A percentile compares a stretch with the other conserved stretches of the same genome.
Conservation (phyloP, 2,329 filamentous ascomycete species). For the Hypoxylon sp. region DNA sequence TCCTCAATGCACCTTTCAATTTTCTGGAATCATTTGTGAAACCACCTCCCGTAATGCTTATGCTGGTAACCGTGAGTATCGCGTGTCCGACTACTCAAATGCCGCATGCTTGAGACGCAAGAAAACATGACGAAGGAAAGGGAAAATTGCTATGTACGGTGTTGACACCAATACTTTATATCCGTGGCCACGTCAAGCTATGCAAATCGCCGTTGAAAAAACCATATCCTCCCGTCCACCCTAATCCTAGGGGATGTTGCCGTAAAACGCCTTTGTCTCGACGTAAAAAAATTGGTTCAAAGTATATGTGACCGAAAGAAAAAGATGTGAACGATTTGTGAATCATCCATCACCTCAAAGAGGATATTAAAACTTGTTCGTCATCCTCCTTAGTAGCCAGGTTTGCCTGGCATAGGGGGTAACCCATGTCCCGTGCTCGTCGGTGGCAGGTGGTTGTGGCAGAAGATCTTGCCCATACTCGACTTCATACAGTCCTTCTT, state of each 20-base stretch:
- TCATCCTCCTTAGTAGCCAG: constrained; percentile 62
- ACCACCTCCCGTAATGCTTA: constrained; percentile 40
- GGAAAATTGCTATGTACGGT: constrained; percentile 40
- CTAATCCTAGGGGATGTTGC: constrained; percentile 34
- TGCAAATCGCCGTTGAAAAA: constrained; percentile 28
- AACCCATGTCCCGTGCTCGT: constrained; percentile 64
- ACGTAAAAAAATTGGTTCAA: constrained; percentile 14
- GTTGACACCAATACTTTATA: constrained; percentile 44
- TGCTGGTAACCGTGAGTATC: constrained; percentile 38
- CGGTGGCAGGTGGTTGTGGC: constrained; percentile 70
- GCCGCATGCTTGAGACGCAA: constrained; percentile 31
- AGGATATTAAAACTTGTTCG: constrained; percentile 5
- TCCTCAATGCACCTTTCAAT: constrained; percentile 18
- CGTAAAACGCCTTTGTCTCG: constrained; percentile 40
- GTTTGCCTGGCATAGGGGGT: constrained; percentile 69
- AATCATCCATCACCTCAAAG: not conserved
- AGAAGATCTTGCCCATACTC: constrained; percentile 67
- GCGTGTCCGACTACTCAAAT: constrained; percentile 31
- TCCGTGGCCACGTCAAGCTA: constrained; percentile 38
- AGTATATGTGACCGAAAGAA: constrained; percentile 33
- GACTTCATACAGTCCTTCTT: constrained; percentile 66
- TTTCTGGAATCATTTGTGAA: constrained; percentile 28
- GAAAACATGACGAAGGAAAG: constrained; percentile 24
- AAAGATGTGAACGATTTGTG: constrained; percentile 3
- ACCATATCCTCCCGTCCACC: constrained; percentile 24